Evolutionary conservation across 2,329 filamentous ascomycete genomes (phyloP).

Genomic region (Pyricularia sp.): DNA sequence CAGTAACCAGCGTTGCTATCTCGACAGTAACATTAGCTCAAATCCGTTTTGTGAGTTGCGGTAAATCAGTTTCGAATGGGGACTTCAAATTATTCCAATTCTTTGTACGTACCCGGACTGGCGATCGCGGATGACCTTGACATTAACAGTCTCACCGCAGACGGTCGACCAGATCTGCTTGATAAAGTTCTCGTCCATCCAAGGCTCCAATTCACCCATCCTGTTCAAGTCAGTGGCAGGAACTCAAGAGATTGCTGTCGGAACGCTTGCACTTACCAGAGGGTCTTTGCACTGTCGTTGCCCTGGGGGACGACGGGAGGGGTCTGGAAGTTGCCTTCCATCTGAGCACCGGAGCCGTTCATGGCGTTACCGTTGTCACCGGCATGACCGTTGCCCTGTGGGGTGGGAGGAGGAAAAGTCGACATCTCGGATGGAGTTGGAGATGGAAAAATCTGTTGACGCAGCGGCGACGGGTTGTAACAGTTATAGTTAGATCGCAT

Average conservation of each 20-base stretch:
- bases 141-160: constrained; percentile 89
- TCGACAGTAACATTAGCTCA: not conserved
- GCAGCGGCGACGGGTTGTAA: not conserved
- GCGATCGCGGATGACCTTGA: constrained; percentile 99
- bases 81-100: not conserved
- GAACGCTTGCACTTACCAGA: constrained; percentile 33
- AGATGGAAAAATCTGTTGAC: not conserved
- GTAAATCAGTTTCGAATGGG: not conserved
- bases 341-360: constrained; percentile 16
- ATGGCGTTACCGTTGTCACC: constrained; percentile 15
- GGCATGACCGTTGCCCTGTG: constrained; percentile 12
- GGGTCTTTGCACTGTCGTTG: constrained; percentile 45
- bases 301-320: constrained; percentile 13
- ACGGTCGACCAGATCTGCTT: constrained; percentile 84
- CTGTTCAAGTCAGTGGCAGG: constrained; percentile 33
- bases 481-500: not conserved
- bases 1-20: constrained; percentile 92
- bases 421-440: constrained; percentile 7
- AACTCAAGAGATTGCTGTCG: not conserved
- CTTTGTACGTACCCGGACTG: constrained; percentile 77
- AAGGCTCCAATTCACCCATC: constrained; percentile 98
- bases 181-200: constrained; percentile 99
- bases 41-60: not conserved
- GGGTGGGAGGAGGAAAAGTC: constrained; percentile 9
- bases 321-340: constrained; percentile 14